A percentile compares a stretch with the other conserved stretches of the same genome.
phyloP scores from a whole-genome alignment of 352 stramenopile species.

The Lagenidium sp. region DNA sequence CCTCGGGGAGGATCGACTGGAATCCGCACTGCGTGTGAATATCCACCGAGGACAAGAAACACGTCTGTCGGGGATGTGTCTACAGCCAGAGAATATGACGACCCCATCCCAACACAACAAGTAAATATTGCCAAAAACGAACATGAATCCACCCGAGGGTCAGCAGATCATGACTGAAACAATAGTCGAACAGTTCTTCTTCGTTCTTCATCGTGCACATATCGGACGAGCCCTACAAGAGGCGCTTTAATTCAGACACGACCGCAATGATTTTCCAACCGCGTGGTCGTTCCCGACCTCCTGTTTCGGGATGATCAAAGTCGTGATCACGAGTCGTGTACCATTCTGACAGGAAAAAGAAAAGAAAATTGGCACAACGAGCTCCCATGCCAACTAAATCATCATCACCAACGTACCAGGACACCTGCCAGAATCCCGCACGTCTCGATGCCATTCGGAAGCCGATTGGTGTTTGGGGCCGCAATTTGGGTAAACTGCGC shows the following conservation, averaged over 20 bases:
- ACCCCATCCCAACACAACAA: background rate
- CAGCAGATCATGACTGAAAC: constrained; percentile 77
- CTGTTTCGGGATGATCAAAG: constrained; percentile 85
- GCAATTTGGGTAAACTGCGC: constrained; percentile 71
- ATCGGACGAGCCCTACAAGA: constrained; percentile 67
- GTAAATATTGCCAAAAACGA: no score
- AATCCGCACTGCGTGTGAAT: constrained; percentile 89
- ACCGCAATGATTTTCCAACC: no score
- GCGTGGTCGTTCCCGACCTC: constrained; percentile 38
- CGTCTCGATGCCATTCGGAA: constrained; percentile 83
- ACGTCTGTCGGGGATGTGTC: constrained; percentile 84
- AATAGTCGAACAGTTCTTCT: constrained; percentile 85
- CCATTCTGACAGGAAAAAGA: constrained; percentile 46
- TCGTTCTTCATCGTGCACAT: constrained; percentile 85
- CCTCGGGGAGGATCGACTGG: constrained; percentile 84
- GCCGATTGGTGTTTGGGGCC: constrained; percentile 62
- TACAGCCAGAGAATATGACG: constrained; percentile 10
- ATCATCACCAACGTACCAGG: constrained; percentile 55
- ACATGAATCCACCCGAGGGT: constrained; percentile 90
- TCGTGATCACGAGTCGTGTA: constrained; percentile 58
- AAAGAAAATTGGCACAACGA: no score
- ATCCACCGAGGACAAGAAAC: constrained; percentile 86
- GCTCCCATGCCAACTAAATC: no score
- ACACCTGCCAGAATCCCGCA: constrained; percentile 84
- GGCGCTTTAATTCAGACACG: background rate